phyloP scores from a whole-genome alignment of 2,329 filamentous ascomycete genomes.

The Cladosporium oxysporum region DNA sequence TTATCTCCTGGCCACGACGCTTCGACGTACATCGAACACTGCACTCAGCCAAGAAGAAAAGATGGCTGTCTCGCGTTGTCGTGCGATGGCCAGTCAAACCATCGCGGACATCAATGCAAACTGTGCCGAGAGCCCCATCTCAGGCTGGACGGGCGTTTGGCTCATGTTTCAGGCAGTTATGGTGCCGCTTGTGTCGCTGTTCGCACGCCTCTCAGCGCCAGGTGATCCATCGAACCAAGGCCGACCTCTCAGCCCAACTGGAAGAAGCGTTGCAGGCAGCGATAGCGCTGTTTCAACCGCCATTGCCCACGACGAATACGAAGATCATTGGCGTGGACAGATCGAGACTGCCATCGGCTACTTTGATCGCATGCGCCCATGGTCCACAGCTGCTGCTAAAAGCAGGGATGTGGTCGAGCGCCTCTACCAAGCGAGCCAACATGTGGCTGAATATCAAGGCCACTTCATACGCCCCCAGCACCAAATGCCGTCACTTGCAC shows the following conservation, averaged over 20 bases:
- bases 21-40: constrained; percentile 53
- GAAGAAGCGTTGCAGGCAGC: constrained; percentile 34
- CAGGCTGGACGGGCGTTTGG: constrained; percentile 80
- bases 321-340: constrained; percentile 44
- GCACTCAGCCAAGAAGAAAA: constrained; percentile 63
- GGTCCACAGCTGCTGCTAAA: constrained; percentile 48
- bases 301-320: constrained; percentile 33
- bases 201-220: constrained; percentile 41
- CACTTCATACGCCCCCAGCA: constrained; percentile 27
- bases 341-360: constrained; percentile 46
- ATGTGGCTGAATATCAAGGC: constrained; percentile 31
- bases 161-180: constrained; percentile 79
- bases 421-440: constrained; percentile 43
- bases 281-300: constrained; percentile 34
- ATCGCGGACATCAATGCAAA: constrained; percentile 72
- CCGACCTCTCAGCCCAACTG: constrained; percentile 23
- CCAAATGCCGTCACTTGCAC: constrained; percentile 22
- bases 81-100: constrained; percentile 67
- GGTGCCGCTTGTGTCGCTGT: constrained; percentile 74
- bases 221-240: constrained; percentile 23
- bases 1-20: constrained; percentile 65
- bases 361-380: constrained; percentile 46
- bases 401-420: constrained; percentile 45
- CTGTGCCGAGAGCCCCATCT: constrained; percentile 72
- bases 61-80: constrained; percentile 67